These are phyloP conservation scores for Talaromyces sp. DNA, from an alignment of 2,329 filamentous ascomycete genomes.

Conservation along the genomic window DNA sequence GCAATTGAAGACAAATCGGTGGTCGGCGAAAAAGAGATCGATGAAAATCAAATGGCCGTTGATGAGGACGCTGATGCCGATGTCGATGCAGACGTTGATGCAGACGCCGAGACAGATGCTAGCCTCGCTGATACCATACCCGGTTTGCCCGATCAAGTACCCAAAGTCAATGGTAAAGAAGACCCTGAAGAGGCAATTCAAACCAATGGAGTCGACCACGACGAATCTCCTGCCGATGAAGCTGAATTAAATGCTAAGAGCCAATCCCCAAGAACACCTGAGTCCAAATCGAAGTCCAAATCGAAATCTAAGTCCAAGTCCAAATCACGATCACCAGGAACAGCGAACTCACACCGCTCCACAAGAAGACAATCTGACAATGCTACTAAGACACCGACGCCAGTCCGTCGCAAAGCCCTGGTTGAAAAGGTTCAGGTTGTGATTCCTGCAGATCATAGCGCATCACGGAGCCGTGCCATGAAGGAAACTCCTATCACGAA, in stretches of 20 bases:
- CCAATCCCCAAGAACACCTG: constrained; percentile 15
- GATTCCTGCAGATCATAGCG: constrained; percentile 29
- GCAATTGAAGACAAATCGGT: neutral
- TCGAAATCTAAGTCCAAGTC: constrained; percentile 20
- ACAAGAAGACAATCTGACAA: constrained; percentile 15
- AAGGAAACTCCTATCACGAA: constrained; percentile 17
- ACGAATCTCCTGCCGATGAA: constrained; percentile 3
- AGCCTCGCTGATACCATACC: neutral
- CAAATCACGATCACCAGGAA: constrained; percentile 19
- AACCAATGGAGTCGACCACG: constrained; percentile 18
- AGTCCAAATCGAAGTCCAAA: constrained; percentile 16
- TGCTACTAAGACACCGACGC: constrained; percentile 19
- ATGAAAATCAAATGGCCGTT: neutral
- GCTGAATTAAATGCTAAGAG: constrained; percentile 5
- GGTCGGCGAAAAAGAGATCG: neutral
- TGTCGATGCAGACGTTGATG: too few relatives aligned
- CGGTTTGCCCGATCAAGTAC: neutral
- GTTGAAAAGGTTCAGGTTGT: constrained; percentile 31
- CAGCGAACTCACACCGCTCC: constrained; percentile 15
- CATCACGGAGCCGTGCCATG: constrained; percentile 15
- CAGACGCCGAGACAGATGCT: neutral
- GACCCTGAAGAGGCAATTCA: constrained; percentile 3
- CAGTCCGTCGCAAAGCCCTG: constrained; percentile 24
- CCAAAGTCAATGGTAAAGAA: constrained; percentile 14
- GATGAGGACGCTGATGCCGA: neutral